Evolutionary conservation across 139 green algal species (phyloP).

Genomic region (Yamagishiella unicocca): DNA sequence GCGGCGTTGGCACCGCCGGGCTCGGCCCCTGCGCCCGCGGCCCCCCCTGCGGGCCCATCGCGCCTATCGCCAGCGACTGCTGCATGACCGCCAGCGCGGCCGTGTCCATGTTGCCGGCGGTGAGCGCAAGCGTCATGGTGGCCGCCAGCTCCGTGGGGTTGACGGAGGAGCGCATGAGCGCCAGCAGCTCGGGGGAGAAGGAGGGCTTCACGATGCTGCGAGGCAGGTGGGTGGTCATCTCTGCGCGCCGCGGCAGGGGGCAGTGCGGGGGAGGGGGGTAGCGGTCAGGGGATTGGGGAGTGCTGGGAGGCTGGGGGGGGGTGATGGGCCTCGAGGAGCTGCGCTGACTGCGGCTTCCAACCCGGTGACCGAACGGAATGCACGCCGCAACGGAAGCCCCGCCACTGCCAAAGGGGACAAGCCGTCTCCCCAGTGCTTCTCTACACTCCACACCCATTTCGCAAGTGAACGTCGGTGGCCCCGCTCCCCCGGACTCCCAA

Average conservation of each 20-base stretch:
- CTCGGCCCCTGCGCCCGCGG: neutral
- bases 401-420: too few relatives aligned
- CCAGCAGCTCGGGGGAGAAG: constrained; percentile 38
- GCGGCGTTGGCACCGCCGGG: neutral
- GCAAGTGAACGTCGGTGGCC: too few relatives aligned
- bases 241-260: neutral
- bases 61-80: constrained; percentile 11
- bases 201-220: constrained; percentile 35
- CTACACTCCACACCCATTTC: too few relatives aligned
- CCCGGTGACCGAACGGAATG: too few relatives aligned
- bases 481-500: too few relatives aligned
- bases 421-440: too few relatives aligned
- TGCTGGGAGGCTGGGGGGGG: too few relatives aligned
- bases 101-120: constrained; percentile 35
- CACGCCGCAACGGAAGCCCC: too few relatives aligned
- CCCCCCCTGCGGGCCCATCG: neutral
- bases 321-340: too few relatives aligned
- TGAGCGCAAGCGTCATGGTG: constrained; percentile 47
- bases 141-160: constrained; percentile 41
- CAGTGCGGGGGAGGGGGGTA: neutral
- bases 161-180: constrained; percentile 15
- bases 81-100: constrained; percentile 2
- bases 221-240: constrained; percentile 37
- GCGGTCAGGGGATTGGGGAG: too few relatives aligned
- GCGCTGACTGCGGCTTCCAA: too few relatives aligned